Percentiles rank a stretch among this genome's conserved stretches.
phyloP scores from a whole-genome alignment of 163 green algal species.

The Chlamydomonas reinhardtii region DNA sequence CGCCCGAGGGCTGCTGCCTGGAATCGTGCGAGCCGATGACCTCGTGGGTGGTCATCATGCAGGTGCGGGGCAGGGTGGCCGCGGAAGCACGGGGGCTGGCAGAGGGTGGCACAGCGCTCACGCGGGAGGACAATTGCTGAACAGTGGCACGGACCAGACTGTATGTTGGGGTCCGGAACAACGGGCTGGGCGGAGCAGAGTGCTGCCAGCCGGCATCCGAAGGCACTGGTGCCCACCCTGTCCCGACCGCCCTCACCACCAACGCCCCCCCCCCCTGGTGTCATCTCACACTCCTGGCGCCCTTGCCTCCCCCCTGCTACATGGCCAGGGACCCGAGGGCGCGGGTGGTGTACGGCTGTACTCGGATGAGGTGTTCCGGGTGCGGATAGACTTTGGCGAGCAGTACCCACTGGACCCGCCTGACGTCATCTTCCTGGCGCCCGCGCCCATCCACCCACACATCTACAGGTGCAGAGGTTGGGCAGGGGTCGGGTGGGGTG shows the following conservation, averaged over 20 bases:
- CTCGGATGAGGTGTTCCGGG: conserved; percentile 67
- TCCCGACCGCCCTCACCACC: no score
- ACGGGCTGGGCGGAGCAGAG: no score
- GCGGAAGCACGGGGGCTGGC: no score
- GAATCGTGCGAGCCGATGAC: conserved; percentile 43
- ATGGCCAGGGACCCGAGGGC: conserved; percentile 31
- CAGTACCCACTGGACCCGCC: conserved; percentile 87
- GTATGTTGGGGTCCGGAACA: no score
- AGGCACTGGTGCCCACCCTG: no score
- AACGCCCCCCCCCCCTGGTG: no score
- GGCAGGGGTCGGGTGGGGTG: neutral
- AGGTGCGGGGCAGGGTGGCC: neutral
- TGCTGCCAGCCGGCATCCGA: no score
- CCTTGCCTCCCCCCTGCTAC: no score
- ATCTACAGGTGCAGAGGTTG: conserved; percentile 57
- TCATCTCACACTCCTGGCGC: no score
- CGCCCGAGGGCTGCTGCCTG: conserved; percentile 35
- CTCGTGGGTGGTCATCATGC: conserved; percentile 34
- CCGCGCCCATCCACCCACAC: conserved; percentile 78
- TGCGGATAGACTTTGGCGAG: conserved; percentile 77
- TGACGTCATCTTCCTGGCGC: conserved; percentile 82
- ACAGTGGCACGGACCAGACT: no score
- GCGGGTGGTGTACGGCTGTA: conserved; percentile 64
- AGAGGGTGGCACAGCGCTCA: no score
- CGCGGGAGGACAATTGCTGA: no score